A percentile compares a stretch with the other conserved stretches of the same genome.
Evolutionary conservation across 495 filamentous ascomycete genomes (phyloP).

Genomic region (Aspergillus avenaceus): DNA sequence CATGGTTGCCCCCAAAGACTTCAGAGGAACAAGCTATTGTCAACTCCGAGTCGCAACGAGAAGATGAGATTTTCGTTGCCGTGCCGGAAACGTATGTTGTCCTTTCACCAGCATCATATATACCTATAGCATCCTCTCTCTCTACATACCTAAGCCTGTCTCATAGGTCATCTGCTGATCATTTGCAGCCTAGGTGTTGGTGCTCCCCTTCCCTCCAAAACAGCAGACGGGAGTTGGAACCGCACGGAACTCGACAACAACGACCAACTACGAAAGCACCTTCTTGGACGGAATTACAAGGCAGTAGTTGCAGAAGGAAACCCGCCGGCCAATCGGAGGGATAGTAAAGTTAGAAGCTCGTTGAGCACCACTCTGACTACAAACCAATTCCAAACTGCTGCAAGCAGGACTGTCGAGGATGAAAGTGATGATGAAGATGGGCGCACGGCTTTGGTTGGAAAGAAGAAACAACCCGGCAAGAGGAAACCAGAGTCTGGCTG

Average conservation of each 20-base stretch:
- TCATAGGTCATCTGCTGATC: background rate
- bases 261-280: conserved; percentile 42
- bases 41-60: conserved; percentile 39
- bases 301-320: conserved; percentile 31
- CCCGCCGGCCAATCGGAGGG: background rate
- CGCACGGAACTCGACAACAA: conserved; percentile 37
- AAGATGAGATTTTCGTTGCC: conserved; percentile 48
- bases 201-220: conserved; percentile 39
- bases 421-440: conserved; percentile 59
- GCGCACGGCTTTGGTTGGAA: conserved; percentile 51
- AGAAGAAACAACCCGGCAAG: conserved; percentile 28
- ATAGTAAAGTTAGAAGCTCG: background rate
- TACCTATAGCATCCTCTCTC: background rate
- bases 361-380: background rate
- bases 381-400: background rate
- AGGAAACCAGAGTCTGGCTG: conserved; percentile 12
- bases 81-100: conserved; percentile 47
- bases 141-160: background rate
- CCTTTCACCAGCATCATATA: background rate
- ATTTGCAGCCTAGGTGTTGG: conserved; percentile 44
- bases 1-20: conserved; percentile 47
- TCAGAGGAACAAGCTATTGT: conserved; percentile 38
- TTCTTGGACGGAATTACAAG: conserved; percentile 46
- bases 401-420: conserved; percentile 31
- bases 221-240: conserved; percentile 36